phyloP scores from a whole-genome alignment of 2,329 filamentous ascomycete genomes.

The Sporothrix pseudoabietina region DNA sequence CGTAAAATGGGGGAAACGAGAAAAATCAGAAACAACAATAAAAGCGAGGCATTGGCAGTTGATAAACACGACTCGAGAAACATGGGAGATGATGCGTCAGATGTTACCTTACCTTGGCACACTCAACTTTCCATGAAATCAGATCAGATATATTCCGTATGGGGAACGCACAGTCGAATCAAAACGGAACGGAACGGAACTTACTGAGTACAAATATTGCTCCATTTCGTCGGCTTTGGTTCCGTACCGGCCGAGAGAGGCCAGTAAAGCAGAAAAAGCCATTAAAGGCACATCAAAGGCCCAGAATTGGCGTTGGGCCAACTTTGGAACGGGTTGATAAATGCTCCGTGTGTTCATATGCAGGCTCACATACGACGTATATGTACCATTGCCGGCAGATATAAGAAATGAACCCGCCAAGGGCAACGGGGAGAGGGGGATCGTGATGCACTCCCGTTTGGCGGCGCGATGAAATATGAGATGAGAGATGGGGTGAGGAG shows the following conservation, averaged over 20 bases:
- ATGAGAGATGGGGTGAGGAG: background rate
- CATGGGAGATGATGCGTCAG: conserved; percentile 8
- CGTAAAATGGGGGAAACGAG: background rate
- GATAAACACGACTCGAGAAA: background rate
- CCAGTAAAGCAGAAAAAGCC: background rate
- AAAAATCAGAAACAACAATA: conserved; percentile 5
- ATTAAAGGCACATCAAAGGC: background rate
- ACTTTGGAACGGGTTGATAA: background rate
- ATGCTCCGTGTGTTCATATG: conserved; percentile 1
- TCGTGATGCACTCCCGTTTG: conserved; percentile 3
- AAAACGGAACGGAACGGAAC: background rate
- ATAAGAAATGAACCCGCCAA: background rate
- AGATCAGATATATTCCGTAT: background rate
- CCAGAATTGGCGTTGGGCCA: background rate
- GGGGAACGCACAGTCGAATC: background rate
- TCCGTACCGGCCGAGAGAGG: conserved; percentile 2
- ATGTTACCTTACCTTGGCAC: background rate
- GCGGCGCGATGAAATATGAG: background rate
- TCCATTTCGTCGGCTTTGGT: conserved; percentile 1
- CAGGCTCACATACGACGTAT: background rate
- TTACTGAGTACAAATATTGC: background rate
- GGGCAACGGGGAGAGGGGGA: background rate
- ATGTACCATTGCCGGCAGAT: background rate
- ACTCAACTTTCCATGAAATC: background rate
- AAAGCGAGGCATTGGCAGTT: background rate